Conservation (phyloP, 192 early-diverging fungal genomes). For the Coemansia sp. region DNA sequence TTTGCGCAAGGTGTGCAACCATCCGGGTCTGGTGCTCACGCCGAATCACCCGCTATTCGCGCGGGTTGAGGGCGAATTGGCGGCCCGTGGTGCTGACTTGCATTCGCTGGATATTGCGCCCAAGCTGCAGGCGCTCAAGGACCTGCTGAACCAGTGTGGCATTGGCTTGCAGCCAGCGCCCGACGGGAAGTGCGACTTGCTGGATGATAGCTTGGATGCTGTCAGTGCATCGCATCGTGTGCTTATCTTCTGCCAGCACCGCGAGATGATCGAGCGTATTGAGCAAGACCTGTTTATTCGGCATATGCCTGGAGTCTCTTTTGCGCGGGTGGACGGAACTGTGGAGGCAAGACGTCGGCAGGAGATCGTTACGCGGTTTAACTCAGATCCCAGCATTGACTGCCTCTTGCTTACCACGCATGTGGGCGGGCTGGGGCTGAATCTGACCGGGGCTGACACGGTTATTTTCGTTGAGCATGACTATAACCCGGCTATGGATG, state of each 20-base stretch:
- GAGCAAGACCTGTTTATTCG: constrained; percentile 84
- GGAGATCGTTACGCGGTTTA: constrained; percentile 91
- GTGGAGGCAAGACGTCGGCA: constrained; percentile 81
- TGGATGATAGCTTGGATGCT: constrained; percentile 5
- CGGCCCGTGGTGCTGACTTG: constrained; percentile 51
- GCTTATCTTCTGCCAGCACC: constrained; percentile 94
- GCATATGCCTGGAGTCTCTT: constrained; percentile 85
- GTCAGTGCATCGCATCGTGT: constrained; percentile 85
- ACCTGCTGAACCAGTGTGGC: constrained; percentile 90
- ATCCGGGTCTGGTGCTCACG: constrained; percentile 87
- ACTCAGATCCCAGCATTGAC: constrained; percentile 94
- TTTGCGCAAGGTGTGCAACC: constrained; percentile 92
- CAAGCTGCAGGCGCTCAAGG: constrained; percentile 85
- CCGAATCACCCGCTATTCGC: constrained; percentile 83
- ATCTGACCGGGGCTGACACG: constrained; percentile 98
- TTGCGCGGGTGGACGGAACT: constrained; percentile 91
- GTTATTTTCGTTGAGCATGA: constrained; percentile 99
- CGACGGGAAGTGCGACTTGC: neutral
- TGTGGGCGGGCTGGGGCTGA: constrained; percentile 95
- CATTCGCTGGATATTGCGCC: constrained; percentile 63
- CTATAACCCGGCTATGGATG: constrained; percentile 99
- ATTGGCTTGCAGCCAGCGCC: constrained; percentile 65
- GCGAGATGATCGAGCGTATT: constrained; percentile 95
- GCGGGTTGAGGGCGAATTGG: constrained; percentile 64
- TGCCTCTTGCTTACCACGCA: constrained; percentile 92